Evolutionary conservation across 768 basidiomycete species (phyloP).

Genomic region (Termitomyces sp.): DNA sequence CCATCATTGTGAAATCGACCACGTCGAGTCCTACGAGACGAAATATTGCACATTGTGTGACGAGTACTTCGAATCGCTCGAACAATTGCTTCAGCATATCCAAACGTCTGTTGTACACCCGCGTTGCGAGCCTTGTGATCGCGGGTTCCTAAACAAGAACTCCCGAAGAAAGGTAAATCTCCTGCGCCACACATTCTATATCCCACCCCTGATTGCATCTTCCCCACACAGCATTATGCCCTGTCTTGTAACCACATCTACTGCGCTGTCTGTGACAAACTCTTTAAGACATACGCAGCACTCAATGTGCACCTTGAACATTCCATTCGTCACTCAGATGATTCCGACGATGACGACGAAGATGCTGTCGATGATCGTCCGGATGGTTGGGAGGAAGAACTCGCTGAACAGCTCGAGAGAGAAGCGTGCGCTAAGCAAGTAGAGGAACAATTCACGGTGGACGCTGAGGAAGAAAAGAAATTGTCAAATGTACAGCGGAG

Average conservation of each 20-base stretch:
- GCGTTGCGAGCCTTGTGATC: slow-evolving; percentile 6
- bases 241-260: slow-evolving; percentile 11
- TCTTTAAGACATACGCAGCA: slow-evolving; percentile 6
- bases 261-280: slow-evolving; percentile 9
- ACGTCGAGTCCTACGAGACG: neutral
- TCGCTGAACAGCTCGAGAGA: slow-evolving; percentile 5
- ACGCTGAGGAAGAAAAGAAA: neutral
- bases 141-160: slow-evolving; percentile 10
- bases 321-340: slow-evolving; percentile 11
- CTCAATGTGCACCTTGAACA: slow-evolving; percentile 9
- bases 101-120: slow-evolving; percentile 6
- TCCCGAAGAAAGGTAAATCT: slow-evolving; percentile 9
- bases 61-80: neutral
- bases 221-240: slow-evolving; percentile 5
- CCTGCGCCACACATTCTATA: neutral
- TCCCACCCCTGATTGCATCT: neutral
- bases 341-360: slow-evolving; percentile 11
- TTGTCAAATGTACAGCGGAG: slow-evolving; percentile 9
- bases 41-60: slow-evolving; percentile 6
- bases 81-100: neutral
- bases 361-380: neutral
- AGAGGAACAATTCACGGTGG: neutral
- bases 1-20: neutral
- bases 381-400: slow-evolving; percentile 17
- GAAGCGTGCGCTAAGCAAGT: slow-evolving; percentile 5